Evolutionary conservation across 2,329 filamentous ascomycete genomes (phyloP).

Genomic region (Aspergillus neotritici): DNA sequence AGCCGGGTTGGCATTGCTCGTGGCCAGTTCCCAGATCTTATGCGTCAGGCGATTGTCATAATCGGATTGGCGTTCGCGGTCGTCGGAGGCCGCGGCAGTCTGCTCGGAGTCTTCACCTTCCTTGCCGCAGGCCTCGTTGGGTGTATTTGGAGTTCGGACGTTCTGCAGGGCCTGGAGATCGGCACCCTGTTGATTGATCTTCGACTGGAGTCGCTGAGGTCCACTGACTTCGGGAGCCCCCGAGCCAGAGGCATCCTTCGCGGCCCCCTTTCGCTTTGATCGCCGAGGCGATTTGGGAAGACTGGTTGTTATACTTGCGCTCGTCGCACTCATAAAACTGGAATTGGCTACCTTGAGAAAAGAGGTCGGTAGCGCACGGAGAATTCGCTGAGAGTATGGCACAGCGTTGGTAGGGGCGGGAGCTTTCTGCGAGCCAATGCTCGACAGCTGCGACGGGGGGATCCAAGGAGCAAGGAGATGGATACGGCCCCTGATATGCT

Average conservation of each 20-base stretch:
- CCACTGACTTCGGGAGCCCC: constrained; percentile 50
- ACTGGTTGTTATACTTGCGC: constrained; percentile 74
- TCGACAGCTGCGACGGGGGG: constrained; percentile 85
- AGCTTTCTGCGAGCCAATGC: constrained; percentile 66
- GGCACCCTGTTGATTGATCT: constrained; percentile 15
- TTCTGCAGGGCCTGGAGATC: constrained; percentile 14
- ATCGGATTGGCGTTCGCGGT: constrained; percentile 35
- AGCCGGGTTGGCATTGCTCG: constrained; percentile 84
- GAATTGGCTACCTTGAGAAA: constrained; percentile 93
- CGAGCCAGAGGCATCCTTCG: constrained; percentile 32
- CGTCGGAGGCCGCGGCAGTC: constrained; percentile 16
- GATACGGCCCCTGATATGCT: constrained; percentile 88
- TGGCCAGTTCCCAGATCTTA: constrained; percentile 90
- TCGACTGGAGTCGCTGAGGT: constrained; percentile 10
- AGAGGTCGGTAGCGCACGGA: constrained; percentile 82
- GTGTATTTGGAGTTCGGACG: constrained; percentile 13
- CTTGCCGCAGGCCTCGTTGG: constrained; percentile 13
- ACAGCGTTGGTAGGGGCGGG: constrained; percentile 77
- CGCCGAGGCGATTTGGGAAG: constrained; percentile 61
- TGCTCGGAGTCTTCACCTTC: constrained; percentile 5
- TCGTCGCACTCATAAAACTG: constrained; percentile 88
- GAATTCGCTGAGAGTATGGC: constrained; percentile 83
- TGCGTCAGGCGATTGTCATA: constrained; percentile 87
- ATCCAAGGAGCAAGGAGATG: constrained; percentile 90
- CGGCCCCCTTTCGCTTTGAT: constrained; percentile 52